These are phyloP conservation scores for Ganoderma meredithae DNA, from an alignment of 1,284 basidiomycete genomes.

Conservation along the genomic window DNA sequence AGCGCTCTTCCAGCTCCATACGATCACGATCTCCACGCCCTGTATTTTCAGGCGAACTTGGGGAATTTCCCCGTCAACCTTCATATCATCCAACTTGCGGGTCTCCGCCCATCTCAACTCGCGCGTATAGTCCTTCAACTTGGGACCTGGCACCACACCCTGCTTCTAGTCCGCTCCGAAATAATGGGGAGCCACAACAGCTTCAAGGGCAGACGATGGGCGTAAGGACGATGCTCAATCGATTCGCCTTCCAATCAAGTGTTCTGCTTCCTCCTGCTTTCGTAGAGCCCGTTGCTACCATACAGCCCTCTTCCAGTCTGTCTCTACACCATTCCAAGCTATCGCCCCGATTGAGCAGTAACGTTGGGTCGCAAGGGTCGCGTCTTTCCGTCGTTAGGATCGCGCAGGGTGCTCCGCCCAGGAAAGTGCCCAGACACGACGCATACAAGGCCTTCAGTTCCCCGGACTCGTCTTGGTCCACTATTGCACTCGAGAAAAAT, in stretches of 20 bases:
- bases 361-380: background rate
- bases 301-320: background rate
- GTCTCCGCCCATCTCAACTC: slow-evolving; percentile 9
- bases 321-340: background rate
- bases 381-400: background rate
- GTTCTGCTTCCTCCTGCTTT: background rate
- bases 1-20: background rate
- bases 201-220: too few relatives aligned
- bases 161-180: background rate
- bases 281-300: background rate
- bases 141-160: background rate
- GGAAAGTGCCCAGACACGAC: slow-evolving; percentile 20
- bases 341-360: background rate
- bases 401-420: background rate
- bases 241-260: slow-evolving; percentile 9
- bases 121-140: slow-evolving; percentile 13
- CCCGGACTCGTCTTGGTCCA: slow-evolving; percentile 28
- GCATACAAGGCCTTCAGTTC: slow-evolving; percentile 30
- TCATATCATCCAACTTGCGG: background rate
- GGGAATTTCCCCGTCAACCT: background rate
- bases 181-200: background rate
- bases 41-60: too few relatives aligned
- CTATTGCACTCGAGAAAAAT: slow-evolving; percentile 21
- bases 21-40: slow-evolving; percentile 8
- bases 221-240: background rate